A percentile compares a stretch with the other conserved stretches of the same genome.
Evolutionary conservation across 2,329 filamentous ascomycete genomes (phyloP).

Genomic region (Ophiostoma ips): DNA sequence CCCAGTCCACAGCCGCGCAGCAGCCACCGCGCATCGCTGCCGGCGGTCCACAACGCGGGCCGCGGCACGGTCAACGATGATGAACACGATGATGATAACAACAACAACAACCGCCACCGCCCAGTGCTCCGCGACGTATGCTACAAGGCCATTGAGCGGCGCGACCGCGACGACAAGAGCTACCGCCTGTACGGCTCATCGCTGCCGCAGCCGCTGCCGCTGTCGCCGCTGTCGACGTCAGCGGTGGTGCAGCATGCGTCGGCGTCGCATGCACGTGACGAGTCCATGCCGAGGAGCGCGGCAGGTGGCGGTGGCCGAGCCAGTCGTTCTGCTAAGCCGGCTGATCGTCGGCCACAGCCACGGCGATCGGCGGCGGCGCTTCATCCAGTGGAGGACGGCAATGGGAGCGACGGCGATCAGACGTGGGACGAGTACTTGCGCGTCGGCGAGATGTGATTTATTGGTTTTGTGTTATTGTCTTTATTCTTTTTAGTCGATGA

Average conservation of each 20-base stretch:
- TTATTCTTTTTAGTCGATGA: neutral
- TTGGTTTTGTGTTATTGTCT: neutral
- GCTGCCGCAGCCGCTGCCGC: neutral
- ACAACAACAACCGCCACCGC: neutral
- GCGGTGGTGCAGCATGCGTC: neutral
- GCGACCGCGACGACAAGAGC: conserved; percentile 3
- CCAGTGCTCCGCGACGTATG: neutral
- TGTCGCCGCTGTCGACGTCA: neutral
- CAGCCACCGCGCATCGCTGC: neutral
- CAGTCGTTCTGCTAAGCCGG: too few species aligned
- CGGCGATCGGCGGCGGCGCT: neutral
- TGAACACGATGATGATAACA: neutral
- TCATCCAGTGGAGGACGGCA: neutral
- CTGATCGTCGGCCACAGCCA: too few species aligned
- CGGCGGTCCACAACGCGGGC: neutral
- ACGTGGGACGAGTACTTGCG: conserved; percentile 11
- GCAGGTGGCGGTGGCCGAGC: too few species aligned
- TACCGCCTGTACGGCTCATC: neutral
- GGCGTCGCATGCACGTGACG: neutral
- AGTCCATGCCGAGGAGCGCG: neutral
- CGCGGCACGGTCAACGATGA: neutral
- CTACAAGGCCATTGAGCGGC: neutral
- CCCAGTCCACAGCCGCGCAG: neutral
- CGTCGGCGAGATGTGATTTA: neutral
- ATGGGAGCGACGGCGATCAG: conserved; percentile 3